Evolutionary conservation across 345 rosid genomes (phyloP), one percentile per base, ranked within the genome.

Genomic region (Brassica cretica): DNA sequence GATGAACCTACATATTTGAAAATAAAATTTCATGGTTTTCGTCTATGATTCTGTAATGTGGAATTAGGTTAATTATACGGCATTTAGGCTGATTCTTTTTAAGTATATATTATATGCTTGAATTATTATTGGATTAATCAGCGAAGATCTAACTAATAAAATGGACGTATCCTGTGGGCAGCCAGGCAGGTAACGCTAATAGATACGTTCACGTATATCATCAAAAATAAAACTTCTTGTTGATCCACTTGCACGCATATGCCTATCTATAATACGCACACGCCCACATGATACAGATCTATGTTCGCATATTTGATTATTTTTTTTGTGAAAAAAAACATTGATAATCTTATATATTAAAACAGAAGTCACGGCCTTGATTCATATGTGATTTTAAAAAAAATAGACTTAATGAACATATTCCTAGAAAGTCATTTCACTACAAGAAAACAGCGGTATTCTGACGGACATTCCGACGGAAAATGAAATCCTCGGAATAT

Each of bases 141-240:
- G n/a, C 5, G 60, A 18, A 18, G 29, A 67, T 41, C 60, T 41
- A 59, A 44, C 21, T 56, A 35, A 21, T 4, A 37, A 12, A 25
- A 4, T 75, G 56, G 78, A 68, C 68, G 51, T 76, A 60, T 30
- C 63, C 14, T 69, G 69, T 49, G 75, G 69, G 75, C 58, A 69
- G 30, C 75, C 33, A 70, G 69, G 75, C 58, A 69, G 30, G 80
- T 49, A 70, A 32, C 25, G 19, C 41, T 69, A 63, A 12, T 69
- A 32, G 56, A 70, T 62, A 76, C 80, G 64, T 76, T 76, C 80
- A 76, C 75, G 80, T 21, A 62, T 62, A 49, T 76, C 80, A 49
- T 70, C 55, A 62, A 49, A 69, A 70, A n/a, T 51, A 24, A 3
- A 62, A 67, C 68, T 68, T 44, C 35, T 59, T 76, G 53, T 76